These are phyloP conservation scores for Saccharum spontaneum DNA, from an alignment of 176 grass and related monocot species.

Conservation along the genomic window DNA sequence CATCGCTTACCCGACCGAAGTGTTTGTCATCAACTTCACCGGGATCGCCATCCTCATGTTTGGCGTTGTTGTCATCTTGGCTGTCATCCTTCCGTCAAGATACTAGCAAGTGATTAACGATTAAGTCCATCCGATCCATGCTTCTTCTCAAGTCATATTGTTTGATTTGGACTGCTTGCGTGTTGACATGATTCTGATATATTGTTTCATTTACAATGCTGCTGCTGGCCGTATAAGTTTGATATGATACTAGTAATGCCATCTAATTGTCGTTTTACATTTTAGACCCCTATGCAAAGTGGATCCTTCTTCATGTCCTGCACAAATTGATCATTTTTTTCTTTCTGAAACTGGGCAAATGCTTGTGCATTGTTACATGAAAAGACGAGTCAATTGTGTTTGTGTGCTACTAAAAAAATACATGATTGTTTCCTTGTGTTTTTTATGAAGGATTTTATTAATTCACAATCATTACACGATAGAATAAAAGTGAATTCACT, in stretches of 20 bases:
- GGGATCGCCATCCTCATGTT: constrained; percentile 47
- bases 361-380: neutral
- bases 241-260: neutral
- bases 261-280: neutral
- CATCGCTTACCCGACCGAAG: neutral
- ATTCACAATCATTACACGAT: too few relatives aligned
- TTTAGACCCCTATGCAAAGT: neutral
- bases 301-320: neutral
- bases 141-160: neutral
- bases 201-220: neutral
- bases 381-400: neutral
- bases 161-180: neutral
- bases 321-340: neutral
- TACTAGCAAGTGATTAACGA: neutral
- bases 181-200: neutral
- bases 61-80: constrained; percentile 24
- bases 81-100: constrained; percentile 42
- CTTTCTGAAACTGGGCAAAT: neutral
- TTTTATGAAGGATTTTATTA: too few relatives aligned
- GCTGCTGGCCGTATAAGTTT: neutral
- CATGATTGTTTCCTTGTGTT: too few relatives aligned
- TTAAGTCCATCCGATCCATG: neutral
- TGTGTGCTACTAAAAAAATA: neutral
- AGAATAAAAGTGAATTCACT: too few relatives aligned
- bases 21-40: constrained; percentile 39